Evolutionary conservation across 1,284 basidiomycete genomes (phyloP), one percentile per base, ranked within the genome.

Genomic region (Mrakiaceae sp.): DNA sequence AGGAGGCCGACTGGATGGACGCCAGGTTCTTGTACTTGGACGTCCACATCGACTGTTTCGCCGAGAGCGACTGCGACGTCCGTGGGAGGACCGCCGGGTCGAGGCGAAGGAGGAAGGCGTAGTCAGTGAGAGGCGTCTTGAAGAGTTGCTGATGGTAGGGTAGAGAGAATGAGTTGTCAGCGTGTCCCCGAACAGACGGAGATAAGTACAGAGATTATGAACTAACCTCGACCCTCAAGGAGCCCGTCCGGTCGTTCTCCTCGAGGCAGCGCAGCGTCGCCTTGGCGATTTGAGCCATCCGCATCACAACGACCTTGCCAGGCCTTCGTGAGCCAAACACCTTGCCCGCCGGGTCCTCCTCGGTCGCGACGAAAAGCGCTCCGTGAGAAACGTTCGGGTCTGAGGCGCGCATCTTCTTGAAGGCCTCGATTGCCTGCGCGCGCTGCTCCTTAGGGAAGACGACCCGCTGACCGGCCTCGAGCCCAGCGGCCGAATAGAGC

Each of bases 361-460:
- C 88, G 0, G 96, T 98, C 4, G 81, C 81, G 14, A 98, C 75
- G 47, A 81, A 82, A 91, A 93, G 97, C 4, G 88, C 87, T 2
- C 83, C 83, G 64, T 76, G 75, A 48, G 73, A 76, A 64, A 76
- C 69, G 40, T 74, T 74, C 42, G 74, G 76, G 68, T 79, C 79
- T 27, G 70, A 72, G 63, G 71, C 76, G 57, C 74, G 74, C 62
- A 71, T 68, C 56, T 68, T 71, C 58, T 71, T 73, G 70, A 79
- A 82, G 49, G 74, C 71, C 9, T 79, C 82, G 67, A 85, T 83
- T 8, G 88, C 74, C 3, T 84, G 83, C 14, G 82, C 79, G 63
- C 85, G 83, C 80, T 71, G 70, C 8, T 76, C 75, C 0, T 66
- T 65, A 0, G 78, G 77, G 71, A 81, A 80, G 54, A 62, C 68